phyloP scores from a whole-genome alignment of 2,329 filamentous ascomycete genomes.

The Fusarium hostae region DNA sequence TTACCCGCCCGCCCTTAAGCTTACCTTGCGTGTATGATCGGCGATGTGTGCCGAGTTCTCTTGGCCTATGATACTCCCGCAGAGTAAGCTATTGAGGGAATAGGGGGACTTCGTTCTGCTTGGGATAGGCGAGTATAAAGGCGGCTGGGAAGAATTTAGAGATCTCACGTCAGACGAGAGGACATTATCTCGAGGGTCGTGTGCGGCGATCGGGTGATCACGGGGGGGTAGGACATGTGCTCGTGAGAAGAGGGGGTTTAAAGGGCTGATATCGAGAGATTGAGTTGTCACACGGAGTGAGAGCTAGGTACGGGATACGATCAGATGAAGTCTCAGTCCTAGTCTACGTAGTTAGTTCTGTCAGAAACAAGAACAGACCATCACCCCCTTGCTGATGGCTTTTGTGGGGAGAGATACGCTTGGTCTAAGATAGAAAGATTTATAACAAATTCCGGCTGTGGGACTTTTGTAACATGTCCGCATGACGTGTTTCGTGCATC shows the following conservation, averaged over 20 bases:
- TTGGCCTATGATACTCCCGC: conserved; percentile 19
- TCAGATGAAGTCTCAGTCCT: background rate
- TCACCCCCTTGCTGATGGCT: background rate
- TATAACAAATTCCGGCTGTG: background rate
- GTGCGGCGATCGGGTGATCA: conserved; percentile 35
- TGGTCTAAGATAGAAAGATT: background rate
- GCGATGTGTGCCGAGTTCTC: conserved; percentile 22
- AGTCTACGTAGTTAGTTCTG: background rate
- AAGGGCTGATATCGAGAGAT: conserved; percentile 30
- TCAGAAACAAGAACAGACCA: conserved; percentile 5
- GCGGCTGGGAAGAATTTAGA: conserved; percentile 29
- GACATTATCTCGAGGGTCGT: conserved; percentile 7
- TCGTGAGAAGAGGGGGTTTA: conserved; percentile 1
- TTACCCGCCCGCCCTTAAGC: background rate
- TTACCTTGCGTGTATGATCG: conserved; percentile 19
- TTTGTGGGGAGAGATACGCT: background rate
- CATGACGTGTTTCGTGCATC: conserved; percentile 17
- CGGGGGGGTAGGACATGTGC: conserved; percentile 5
- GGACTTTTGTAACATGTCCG: conserved; percentile 23
- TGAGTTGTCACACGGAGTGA: conserved; percentile 5
- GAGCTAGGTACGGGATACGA: conserved; percentile 8
- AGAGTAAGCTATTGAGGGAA: conserved; percentile 9
- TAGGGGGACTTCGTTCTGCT: background rate
- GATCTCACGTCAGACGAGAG: conserved; percentile 43
- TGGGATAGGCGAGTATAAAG: background rate